Evolutionary conservation across 345 rosid species (phyloP).

Genomic region (Cochlearia excelsa): DNA sequence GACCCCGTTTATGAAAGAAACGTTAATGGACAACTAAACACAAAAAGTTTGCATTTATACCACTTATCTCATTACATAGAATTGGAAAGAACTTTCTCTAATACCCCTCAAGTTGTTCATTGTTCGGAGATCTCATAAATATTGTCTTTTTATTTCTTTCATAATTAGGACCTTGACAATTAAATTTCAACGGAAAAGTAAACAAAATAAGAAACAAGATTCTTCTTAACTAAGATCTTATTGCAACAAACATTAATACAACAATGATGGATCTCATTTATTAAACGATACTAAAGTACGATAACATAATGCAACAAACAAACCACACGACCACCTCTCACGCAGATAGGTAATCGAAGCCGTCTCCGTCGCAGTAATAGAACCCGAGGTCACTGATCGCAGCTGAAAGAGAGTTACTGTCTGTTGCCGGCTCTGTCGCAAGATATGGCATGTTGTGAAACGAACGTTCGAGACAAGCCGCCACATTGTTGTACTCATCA

Average conservation of each 20-base stretch:
- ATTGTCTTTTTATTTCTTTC: too few relatives aligned
- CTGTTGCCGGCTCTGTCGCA: slow-evolving; percentile 37
- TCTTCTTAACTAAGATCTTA: background rate
- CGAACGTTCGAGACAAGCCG: slow-evolving; percentile 56
- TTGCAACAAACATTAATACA: background rate
- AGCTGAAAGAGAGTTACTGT: slow-evolving; percentile 59
- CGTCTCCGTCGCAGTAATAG: slow-evolving; percentile 57
- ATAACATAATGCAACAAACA: slow-evolving; percentile 2
- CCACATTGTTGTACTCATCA: slow-evolving; percentile 40
- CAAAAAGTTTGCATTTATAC: background rate
- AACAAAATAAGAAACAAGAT: slow-evolving; percentile 4
- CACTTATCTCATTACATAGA: too few relatives aligned
- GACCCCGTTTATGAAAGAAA: slow-evolving; percentile 9
- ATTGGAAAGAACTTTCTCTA: too few relatives aligned
- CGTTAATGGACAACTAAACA: background rate
- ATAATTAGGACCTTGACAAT: background rate
- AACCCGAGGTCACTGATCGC: slow-evolving; percentile 64
- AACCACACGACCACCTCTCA: slow-evolving; percentile 20
- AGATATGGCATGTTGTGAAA: slow-evolving; percentile 95
- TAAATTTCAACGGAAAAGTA: slow-evolving; percentile 2
- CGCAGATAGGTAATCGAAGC: slow-evolving; percentile 12
- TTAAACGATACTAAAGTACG: slow-evolving; percentile 2
- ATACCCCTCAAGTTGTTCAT: too few relatives aligned
- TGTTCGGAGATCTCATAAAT: too few relatives aligned
- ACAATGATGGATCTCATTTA: slow-evolving; percentile 14